Evolutionary conservation across 805 yeast species (phyloP).

Genomic region (Saturnispora halmiae): DNA sequence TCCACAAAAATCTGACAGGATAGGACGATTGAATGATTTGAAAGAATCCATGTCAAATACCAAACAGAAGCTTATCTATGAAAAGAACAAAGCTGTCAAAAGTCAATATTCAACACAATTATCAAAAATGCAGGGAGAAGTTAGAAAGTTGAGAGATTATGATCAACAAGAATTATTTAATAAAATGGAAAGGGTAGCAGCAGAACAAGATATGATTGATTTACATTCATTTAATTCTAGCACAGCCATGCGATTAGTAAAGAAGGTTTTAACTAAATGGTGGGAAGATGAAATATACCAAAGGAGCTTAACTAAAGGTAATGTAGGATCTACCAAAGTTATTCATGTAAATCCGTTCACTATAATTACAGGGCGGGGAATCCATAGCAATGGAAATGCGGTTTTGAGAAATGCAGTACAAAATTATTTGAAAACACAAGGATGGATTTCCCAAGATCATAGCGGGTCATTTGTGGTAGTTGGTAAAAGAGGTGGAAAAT

Average conservation of each 20-base stretch:
- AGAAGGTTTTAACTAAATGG: slow-evolving; percentile 41
- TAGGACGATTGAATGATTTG: not conserved
- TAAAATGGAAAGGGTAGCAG: slow-evolving; percentile 10
- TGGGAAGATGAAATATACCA: slow-evolving; percentile 47
- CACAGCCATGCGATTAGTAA: slow-evolving; percentile 36
- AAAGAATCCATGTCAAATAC: not conserved
- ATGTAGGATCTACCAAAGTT: slow-evolving; percentile 28
- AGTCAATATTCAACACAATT: not conserved
- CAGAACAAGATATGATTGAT: slow-evolving; percentile 33
- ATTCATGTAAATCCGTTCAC: slow-evolving; percentile 34
- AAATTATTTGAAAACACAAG: slow-evolving; percentile 29
- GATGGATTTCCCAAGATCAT: slow-evolving; percentile 40
- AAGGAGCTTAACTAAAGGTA: slow-evolving; percentile 36
- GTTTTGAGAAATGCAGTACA: slow-evolving; percentile 38
- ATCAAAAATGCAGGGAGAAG: slow-evolving; percentile 7
- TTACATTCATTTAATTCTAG: slow-evolving; percentile 45
- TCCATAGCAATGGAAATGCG: slow-evolving; percentile 53
- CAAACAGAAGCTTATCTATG: not conserved
- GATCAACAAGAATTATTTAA: slow-evolving; percentile 10
- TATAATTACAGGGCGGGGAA: slow-evolving; percentile 61
- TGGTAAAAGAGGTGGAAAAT: slow-evolving; percentile 29
- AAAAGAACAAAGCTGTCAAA: slow-evolving; percentile 4
- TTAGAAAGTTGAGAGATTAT: slow-evolving; percentile 7
- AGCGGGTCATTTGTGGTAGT: slow-evolving; percentile 34
- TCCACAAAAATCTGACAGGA: not conserved